Percentiles rank a stretch among this genome's conserved stretches.
These are phyloP conservation scores for Alternaria alternata DNA, from an alignment of 2,329 filamentous ascomycete species.

Conservation along the genomic window DNA sequence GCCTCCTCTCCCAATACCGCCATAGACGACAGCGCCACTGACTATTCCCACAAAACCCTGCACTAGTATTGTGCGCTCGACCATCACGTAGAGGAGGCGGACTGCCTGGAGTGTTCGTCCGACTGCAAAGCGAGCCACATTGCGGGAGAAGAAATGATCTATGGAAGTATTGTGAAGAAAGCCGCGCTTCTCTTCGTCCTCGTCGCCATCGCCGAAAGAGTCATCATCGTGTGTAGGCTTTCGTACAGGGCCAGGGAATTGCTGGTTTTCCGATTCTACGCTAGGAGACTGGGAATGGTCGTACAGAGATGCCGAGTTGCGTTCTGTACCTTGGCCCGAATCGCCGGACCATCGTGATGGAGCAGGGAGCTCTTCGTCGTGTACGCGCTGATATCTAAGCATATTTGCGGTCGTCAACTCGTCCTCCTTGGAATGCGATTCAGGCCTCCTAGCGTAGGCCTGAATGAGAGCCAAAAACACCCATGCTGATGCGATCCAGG, in stretches of 20 bases:
- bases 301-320: conserved; percentile 70
- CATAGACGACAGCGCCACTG: conserved; percentile 78
- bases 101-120: conserved; percentile 64
- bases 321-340: conserved; percentile 72
- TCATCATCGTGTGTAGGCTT: conserved; percentile 55
- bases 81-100: conserved; percentile 67
- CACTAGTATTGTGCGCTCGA: conserved; percentile 80
- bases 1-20: conserved; percentile 77
- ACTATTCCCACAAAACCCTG: conserved; percentile 77
- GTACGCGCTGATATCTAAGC: conserved; percentile 51
- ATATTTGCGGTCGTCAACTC: conserved; percentile 46
- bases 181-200: conserved; percentile 54
- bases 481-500: conserved; percentile 75
- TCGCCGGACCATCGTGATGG: conserved; percentile 54
- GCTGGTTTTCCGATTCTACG: conserved; percentile 55
- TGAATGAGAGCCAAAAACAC: conserved; percentile 72
- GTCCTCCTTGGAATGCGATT: conserved; percentile 31
- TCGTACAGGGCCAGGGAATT: conserved; percentile 50
- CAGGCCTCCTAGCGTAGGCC: conserved; percentile 62
- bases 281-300: conserved; percentile 71
- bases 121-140: conserved; percentile 65
- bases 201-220: conserved; percentile 54
- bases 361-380: conserved; percentile 34
- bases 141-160: conserved; percentile 62
- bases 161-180: conserved; percentile 59